These are phyloP conservation scores for Alternaria angustiovoidea DNA, from an alignment of 2,329 filamentous ascomycete genomes.

Conservation along the genomic window DNA sequence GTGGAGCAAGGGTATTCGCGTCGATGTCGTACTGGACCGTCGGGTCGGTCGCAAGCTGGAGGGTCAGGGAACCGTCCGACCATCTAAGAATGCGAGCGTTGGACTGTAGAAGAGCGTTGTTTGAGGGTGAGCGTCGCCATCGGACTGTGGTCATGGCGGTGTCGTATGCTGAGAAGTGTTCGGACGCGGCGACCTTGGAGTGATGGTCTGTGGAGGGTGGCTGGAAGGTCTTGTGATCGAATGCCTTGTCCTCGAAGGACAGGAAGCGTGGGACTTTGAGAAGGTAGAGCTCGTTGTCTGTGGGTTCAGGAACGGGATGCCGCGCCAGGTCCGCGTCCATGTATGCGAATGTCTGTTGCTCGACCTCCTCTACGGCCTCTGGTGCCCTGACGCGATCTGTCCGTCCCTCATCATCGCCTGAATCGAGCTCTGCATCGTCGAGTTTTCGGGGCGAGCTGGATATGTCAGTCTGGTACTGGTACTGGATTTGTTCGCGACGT, in stretches of 20 bases:
- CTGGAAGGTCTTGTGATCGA: constrained; percentile 71
- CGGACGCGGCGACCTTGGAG: constrained; percentile 54
- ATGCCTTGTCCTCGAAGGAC: constrained; percentile 72
- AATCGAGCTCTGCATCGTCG: constrained; percentile 69
- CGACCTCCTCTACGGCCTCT: constrained; percentile 58
- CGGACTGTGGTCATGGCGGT: constrained; percentile 73
- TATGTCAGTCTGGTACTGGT: constrained; percentile 23
- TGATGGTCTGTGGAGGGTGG: constrained; percentile 68
- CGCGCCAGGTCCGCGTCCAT: constrained; percentile 72
- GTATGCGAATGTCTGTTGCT: constrained; percentile 65
- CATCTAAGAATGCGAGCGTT: constrained; percentile 79
- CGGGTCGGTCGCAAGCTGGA: constrained; percentile 74
- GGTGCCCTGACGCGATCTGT: constrained; percentile 64
- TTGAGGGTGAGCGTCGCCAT: constrained; percentile 71
- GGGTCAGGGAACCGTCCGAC: constrained; percentile 80
- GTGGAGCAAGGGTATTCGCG: constrained; percentile 73
- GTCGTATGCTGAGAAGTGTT: constrained; percentile 66
- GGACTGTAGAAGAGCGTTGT: constrained; percentile 72
- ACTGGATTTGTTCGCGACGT: constrained; percentile 46
- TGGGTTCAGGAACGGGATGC: constrained; percentile 74
- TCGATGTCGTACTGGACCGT: constrained; percentile 77
- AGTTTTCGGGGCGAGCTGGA: constrained; percentile 57
- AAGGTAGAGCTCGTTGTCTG: constrained; percentile 75
- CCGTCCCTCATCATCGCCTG: constrained; percentile 68
- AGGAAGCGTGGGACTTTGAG: constrained; percentile 77